Conservation (phyloP, 441 rosid genomes). For the Codiaeum variegatum region DNA sequence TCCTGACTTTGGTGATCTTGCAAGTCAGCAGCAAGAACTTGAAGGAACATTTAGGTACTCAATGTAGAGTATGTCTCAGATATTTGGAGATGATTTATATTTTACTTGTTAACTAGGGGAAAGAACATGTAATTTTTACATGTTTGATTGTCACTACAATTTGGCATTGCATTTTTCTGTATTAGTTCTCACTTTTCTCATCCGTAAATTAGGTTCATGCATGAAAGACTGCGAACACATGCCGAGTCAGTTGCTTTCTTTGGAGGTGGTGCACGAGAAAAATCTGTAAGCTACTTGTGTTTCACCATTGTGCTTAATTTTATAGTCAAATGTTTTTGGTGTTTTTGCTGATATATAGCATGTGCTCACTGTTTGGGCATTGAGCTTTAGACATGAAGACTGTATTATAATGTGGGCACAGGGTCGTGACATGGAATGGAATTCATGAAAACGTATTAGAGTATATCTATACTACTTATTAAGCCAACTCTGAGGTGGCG, state of each 20-base stretch:
- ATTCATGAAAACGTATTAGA: not conserved
- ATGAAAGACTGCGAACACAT: constrained; percentile 92
- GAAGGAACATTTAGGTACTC: constrained; percentile 95
- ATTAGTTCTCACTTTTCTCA: constrained; percentile 19
- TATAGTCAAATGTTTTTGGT: constrained; percentile 15
- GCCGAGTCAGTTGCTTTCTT: constrained; percentile 99
- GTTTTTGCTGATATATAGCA: not conserved
- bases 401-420: not conserved
- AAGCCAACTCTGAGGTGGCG: too few species aligned
- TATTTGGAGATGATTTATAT: not conserved
- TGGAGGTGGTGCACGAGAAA: constrained; percentile 99
- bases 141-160: not conserved
- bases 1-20: constrained; percentile 95
- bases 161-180: constrained; percentile 13
- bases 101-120: not conserved
- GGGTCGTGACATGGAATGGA: not conserved
- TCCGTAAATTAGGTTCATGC: constrained; percentile 78
- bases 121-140: not conserved
- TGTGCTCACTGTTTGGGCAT: constrained; percentile 12
- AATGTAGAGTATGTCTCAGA: constrained; percentile 10
- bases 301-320: constrained; percentile 1
- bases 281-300: constrained; percentile 65
- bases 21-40: constrained; percentile 82
- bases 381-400: not conserved
- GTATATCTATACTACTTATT: too few species aligned